These are phyloP conservation scores for Orbilia oligospora DNA, from an alignment of 2,329 filamentous ascomycete species.

Conservation along the genomic window DNA sequence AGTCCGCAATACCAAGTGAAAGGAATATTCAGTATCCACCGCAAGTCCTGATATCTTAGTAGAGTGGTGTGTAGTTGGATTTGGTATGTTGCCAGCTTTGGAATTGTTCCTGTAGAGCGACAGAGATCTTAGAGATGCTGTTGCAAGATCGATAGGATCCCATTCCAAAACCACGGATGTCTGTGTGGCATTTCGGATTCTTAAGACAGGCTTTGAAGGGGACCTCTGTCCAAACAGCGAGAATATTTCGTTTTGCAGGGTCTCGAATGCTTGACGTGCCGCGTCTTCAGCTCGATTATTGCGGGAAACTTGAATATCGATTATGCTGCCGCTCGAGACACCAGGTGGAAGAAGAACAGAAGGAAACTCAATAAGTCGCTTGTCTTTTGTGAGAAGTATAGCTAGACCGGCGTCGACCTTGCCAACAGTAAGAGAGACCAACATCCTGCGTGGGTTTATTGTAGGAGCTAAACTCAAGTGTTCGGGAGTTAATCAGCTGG, in stretches of 20 bases:
- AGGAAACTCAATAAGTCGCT: slow-evolving; percentile 97
- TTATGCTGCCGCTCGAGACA: slow-evolving; percentile 95
- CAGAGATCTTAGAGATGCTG: slow-evolving; percentile 88
- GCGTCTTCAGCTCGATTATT: slow-evolving; percentile 84
- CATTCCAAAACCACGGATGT: slow-evolving; percentile 98
- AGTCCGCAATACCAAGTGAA: slow-evolving; percentile 91
- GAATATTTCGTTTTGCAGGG: slow-evolving; percentile 91
- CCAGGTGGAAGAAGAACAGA: slow-evolving; percentile 96
- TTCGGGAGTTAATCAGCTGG: background rate
- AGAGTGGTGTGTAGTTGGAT: slow-evolving; percentile 86
- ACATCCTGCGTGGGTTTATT: slow-evolving; percentile 73
- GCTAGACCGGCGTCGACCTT: slow-evolving; percentile 99
- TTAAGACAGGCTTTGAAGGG: slow-evolving; percentile 82
- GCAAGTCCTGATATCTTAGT: slow-evolving; percentile 97
- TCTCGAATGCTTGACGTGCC: slow-evolving; percentile 81
- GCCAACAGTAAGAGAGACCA: slow-evolving; percentile 97
- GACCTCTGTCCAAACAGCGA: slow-evolving; percentile 85
- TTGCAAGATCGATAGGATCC: slow-evolving; percentile 94
- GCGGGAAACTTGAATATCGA: slow-evolving; percentile 94
- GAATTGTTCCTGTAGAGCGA: slow-evolving; percentile 95
- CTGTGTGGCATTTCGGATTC: slow-evolving; percentile 96
- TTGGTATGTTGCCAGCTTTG: slow-evolving; percentile 94
- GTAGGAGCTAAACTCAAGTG: no score
- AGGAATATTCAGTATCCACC: slow-evolving; percentile 96
- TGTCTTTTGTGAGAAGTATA: slow-evolving; percentile 95